Evolutionary conservation across 768 basidiomycete genomes (phyloP).

Genomic region (Hypsizygus marmoreus): DNA sequence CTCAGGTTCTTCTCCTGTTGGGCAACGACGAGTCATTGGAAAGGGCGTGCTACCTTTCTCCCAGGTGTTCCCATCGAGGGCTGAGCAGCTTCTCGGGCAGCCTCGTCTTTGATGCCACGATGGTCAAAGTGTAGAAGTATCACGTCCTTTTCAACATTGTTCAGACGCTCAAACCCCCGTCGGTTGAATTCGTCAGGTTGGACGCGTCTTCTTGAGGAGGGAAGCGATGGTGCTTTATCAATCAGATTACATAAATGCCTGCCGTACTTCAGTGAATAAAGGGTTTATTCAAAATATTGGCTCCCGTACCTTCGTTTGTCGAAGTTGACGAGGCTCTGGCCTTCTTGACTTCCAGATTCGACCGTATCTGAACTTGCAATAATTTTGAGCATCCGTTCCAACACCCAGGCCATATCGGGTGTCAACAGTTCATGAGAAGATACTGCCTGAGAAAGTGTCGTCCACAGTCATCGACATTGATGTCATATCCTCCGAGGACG

Average conservation of each 20-base stretch:
- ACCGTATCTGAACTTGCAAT: conserved; percentile 74
- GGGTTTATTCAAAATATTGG: too few relatives aligned
- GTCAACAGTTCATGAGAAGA: conserved; percentile 55
- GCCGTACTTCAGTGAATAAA: conserved; percentile 17
- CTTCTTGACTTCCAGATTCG: conserved; percentile 53
- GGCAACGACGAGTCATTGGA: conserved; percentile 59
- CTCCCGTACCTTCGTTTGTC: conserved; percentile 83
- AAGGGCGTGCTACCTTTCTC: conserved; percentile 62
- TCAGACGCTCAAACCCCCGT: conserved; percentile 73
- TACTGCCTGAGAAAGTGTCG: conserved; percentile 66
- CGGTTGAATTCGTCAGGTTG: conserved; percentile 60
- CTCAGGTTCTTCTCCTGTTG: conserved; percentile 85
- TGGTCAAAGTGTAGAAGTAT: conserved; percentile 63
- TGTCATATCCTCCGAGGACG: conserved; percentile 56
- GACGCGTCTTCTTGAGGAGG: conserved; percentile 41
- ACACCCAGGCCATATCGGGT: conserved; percentile 79
- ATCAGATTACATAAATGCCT: conserved; percentile 74
- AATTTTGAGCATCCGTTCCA: conserved; percentile 81
- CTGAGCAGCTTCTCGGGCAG: conserved; percentile 59
- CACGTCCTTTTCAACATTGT: conserved; percentile 74
- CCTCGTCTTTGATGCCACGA: conserved; percentile 76
- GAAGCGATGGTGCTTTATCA: conserved; percentile 49
- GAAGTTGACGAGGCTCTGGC: conserved; percentile 69
- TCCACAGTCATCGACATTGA: conserved; percentile 62
- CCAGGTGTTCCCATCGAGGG: conserved; percentile 41